These are phyloP conservation scores for Lasiosphaeria ovina DNA, from an alignment of 495 filamentous ascomycete genomes.

Conservation along the genomic window DNA sequence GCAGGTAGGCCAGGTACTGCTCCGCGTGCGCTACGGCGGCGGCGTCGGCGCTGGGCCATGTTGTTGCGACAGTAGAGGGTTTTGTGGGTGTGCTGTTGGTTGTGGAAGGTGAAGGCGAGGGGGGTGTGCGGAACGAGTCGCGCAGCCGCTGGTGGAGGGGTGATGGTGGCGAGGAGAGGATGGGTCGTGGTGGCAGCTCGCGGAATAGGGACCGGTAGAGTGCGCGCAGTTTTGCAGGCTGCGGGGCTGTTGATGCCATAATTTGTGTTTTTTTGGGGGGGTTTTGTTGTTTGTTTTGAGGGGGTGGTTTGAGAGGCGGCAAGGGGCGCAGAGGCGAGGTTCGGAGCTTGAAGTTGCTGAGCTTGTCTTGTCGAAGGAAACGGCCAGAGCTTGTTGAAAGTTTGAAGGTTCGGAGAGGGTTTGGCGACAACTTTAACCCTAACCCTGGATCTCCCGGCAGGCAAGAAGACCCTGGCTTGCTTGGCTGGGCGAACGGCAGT, in stretches of 20 bases:
- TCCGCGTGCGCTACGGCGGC: conserved; percentile 57
- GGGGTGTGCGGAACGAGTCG: conserved; percentile 40
- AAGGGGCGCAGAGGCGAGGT: no score
- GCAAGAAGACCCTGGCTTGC: neutral
- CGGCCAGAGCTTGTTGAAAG: neutral
- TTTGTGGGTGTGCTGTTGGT: neutral
- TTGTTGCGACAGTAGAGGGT: conserved; percentile 4
- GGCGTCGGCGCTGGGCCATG: neutral
- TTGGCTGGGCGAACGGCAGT: no score
- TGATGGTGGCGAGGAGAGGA: conserved; percentile 52
- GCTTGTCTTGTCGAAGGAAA: conserved; percentile 1
- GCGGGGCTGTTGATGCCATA: conserved; percentile 3
- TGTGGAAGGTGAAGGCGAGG: conserved; percentile 7
- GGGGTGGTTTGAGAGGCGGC: neutral
- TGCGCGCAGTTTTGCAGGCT: conserved; percentile 57
- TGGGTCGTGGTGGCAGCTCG: conserved; percentile 73
- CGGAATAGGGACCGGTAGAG: conserved; percentile 89
- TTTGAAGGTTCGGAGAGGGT: neutral
- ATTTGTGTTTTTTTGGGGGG: neutral
- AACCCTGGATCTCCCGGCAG: conserved; percentile 24
- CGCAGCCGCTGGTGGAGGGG: conserved; percentile 61
- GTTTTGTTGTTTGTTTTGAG: conserved; percentile 1
- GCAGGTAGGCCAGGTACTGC: conserved; percentile 75
- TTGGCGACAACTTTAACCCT: conserved; percentile 15
- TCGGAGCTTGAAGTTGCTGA: no score